A percentile compares a stretch with the other conserved stretches of the same genome.
phyloP scores from a whole-genome alignment of 2,329 filamentous ascomycete genomes.

The Calonectria pteridis region DNA sequence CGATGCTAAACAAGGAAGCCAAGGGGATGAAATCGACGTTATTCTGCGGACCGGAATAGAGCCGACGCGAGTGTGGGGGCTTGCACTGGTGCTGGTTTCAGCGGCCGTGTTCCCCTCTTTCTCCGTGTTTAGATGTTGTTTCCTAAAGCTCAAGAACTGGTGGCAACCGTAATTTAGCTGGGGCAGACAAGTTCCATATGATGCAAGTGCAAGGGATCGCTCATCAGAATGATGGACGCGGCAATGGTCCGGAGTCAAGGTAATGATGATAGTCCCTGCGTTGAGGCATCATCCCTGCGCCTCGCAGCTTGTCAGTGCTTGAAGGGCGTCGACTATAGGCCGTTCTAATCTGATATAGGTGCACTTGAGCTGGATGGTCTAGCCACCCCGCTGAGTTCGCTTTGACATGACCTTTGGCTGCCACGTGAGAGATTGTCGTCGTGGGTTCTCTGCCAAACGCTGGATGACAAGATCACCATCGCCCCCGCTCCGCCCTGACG shows the following conservation, averaged over 20 bases:
- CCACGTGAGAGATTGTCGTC: slow-evolving; percentile 15
- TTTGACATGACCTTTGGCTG: slow-evolving; percentile 9
- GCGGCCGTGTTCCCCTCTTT: not conserved
- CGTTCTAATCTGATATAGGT: slow-evolving; percentile 17
- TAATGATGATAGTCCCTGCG: slow-evolving; percentile 12
- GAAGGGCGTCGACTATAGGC: slow-evolving; percentile 13
- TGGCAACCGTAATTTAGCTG: slow-evolving; percentile 10
- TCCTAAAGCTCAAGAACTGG: not conserved
- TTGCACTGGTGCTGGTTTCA: slow-evolving; percentile 16
- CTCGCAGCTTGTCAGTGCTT: slow-evolving; percentile 6
- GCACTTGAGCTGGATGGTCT: slow-evolving; percentile 9
- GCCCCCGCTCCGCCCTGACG: slow-evolving; percentile 19
- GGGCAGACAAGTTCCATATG: slow-evolving; percentile 14
- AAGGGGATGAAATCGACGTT: slow-evolving; percentile 17
- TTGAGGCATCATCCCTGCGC: slow-evolving; percentile 23
- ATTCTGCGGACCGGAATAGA: slow-evolving; percentile 21
- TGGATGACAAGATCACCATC: slow-evolving; percentile 18
- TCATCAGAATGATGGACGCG: slow-evolving; percentile 11
- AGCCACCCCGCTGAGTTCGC: slow-evolving; percentile 5
- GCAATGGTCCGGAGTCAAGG: slow-evolving; percentile 16
- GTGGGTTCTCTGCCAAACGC: not conserved
- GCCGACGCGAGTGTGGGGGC: slow-evolving; percentile 14
- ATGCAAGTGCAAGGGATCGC: not conserved
- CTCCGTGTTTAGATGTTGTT: slow-evolving; percentile 13
- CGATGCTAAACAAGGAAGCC: slow-evolving; percentile 16